Conservation (phyloP, 441 rosid genomes). For the Mallotus repandus region DNA sequence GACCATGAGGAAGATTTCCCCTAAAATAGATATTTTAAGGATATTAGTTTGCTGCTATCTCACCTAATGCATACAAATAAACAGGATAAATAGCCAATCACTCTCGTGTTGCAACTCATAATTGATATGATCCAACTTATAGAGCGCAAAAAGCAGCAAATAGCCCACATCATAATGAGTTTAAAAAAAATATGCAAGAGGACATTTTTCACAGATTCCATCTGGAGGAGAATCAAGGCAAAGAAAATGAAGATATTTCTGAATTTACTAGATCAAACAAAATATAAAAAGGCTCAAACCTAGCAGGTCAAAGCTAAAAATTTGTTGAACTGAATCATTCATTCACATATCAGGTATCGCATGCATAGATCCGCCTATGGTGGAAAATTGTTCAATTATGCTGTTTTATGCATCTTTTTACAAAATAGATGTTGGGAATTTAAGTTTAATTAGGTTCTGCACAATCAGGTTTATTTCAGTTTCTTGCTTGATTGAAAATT, state of each 20-base stretch:
- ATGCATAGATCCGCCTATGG: neutral
- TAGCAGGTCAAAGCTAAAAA: neutral
- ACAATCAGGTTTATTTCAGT: neutral
- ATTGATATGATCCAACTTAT: neutral
- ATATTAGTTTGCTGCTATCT: neutral
- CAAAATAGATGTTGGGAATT: neutral
- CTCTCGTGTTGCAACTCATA: neutral
- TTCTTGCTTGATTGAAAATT: neutral
- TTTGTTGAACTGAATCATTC: neutral
- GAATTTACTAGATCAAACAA: neutral
- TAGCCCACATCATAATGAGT: neutral
- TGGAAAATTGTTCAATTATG: neutral
- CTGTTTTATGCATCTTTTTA: neutral
- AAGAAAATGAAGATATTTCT: neutral
- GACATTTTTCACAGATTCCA: neutral
- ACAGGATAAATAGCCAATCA: neutral
- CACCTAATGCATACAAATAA: neutral
- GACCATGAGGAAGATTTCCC: neutral
- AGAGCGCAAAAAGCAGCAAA: neutral
- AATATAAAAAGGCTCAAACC: neutral
- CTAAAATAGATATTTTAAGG: neutral
- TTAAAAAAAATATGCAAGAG: neutral
- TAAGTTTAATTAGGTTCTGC: neutral
- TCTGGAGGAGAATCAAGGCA: neutral
- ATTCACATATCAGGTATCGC: neutral